Evolutionary conservation across 768 basidiomycete genomes (phyloP).

Genomic region (Pulveroboletus sp.): DNA sequence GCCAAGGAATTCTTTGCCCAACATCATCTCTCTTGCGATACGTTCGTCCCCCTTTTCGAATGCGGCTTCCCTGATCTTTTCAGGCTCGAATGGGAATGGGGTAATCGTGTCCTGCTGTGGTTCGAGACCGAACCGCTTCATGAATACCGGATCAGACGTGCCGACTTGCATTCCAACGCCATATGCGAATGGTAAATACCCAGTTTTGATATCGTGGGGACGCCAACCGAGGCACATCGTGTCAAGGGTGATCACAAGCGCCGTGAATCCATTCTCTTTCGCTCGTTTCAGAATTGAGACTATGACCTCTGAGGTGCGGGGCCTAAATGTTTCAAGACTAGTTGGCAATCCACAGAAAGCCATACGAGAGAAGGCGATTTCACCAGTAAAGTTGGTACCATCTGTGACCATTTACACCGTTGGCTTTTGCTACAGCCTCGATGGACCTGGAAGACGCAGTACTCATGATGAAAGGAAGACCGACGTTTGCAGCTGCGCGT

Average conservation of each 20-base stretch:
- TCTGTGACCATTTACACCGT: constrained; percentile 54
- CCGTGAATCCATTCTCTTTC: constrained; percentile 60
- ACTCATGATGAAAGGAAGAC: constrained; percentile 70
- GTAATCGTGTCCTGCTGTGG: constrained; percentile 38
- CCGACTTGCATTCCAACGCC: constrained; percentile 67
- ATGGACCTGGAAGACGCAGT: constrained; percentile 70
- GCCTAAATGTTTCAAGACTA: constrained; percentile 40
- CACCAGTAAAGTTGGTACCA: constrained; percentile 87
- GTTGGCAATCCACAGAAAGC: neutral
- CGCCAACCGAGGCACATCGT: constrained; percentile 73
- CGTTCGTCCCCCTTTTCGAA: constrained; percentile 46
- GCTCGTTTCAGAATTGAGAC: constrained; percentile 63
- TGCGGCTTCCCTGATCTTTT: constrained; percentile 38
- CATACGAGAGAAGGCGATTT: constrained; percentile 1
- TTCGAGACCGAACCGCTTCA: constrained; percentile 50
- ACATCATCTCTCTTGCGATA: constrained; percentile 31
- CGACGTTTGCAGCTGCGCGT: constrained; percentile 56
- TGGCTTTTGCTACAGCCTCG: constrained; percentile 73
- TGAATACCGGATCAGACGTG: constrained; percentile 74
- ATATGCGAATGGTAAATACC: constrained; percentile 64
- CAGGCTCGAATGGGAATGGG: constrained; percentile 58
- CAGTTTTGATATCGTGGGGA: constrained; percentile 62
- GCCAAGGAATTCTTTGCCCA: constrained; percentile 61
- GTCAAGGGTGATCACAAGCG: constrained; percentile 77
- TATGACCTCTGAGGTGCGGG: constrained; percentile 53